Base-by-base conservation (phyloP, 164 flowering plant genomes). In the Piper longum region DNA sequence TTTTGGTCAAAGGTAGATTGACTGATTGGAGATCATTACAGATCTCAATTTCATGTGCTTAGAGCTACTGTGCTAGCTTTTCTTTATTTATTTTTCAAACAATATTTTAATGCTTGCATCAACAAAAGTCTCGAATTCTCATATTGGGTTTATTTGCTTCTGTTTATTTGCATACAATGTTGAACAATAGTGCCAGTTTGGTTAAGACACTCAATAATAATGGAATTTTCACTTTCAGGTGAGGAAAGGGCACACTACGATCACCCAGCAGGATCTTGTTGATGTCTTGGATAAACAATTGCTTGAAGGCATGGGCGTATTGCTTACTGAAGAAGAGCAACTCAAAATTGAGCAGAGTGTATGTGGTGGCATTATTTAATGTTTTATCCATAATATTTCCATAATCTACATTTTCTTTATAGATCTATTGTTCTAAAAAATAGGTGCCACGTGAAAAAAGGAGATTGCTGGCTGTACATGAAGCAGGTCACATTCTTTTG, bases 271-370 rank as follows among this genome's bases (percentile, higher is more conserved):
- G 70, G 99, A 93, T 70, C 78, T 93, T 26, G 73, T 87, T 80
- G 97, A 90, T 76, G 99, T 90, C 57, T 73, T 93, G 63, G 99
- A 93, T 70, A 93, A 93, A 65, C 96, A 88, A 74, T 80, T 93
- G 76, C 97, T 93, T 52, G 97, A 93, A 80, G 97, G 97, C 41
- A 90, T 90, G 97, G 97, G 97, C 58, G 96, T 93, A 43, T 84
- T 93, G 56, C 92, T 93, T 68, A 93, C 99, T 4, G 99, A 90
- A 69, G 99, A 93, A 75, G 99, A 93, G 73, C 99, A 88, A 71
- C 95, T 83, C 75, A 93, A 88, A 72, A 75, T 80, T 69, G 87
- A 87, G 83, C 75, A 78, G 77, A 90, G 80, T 74, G 99, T 93
- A 87, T 36, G 82, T 67, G 7, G 8, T 70, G 41, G 59, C 14